phyloP scores from a whole-genome alignment of 768 basidiomycete species.

The Xerocomus brunneocitrinus region DNA sequence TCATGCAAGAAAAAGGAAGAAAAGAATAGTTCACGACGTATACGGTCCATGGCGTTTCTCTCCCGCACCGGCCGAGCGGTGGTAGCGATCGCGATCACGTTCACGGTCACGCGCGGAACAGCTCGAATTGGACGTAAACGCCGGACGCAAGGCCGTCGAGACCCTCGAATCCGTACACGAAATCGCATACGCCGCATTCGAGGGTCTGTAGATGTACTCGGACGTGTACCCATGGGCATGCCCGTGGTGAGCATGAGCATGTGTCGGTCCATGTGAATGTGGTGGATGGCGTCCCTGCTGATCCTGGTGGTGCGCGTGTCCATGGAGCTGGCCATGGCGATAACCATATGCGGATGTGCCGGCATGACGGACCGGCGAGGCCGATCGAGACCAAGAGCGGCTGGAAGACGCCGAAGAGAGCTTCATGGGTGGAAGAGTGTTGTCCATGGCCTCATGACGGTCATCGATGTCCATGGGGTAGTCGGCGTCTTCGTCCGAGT shows the following conservation, averaged over 20 bases:
- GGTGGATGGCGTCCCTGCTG: constrained; percentile 14
- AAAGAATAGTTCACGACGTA: background rate
- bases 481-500: constrained; percentile 24
- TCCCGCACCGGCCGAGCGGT: constrained; percentile 8
- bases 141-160: constrained; percentile 32
- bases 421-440: background rate
- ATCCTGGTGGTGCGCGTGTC: constrained; percentile 14
- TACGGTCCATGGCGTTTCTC: constrained; percentile 14
- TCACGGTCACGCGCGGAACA: constrained; percentile 17
- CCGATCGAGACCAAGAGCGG: constrained; percentile 28
- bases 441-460: background rate
- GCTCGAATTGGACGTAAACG: constrained; percentile 26
- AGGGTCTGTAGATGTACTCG: constrained; percentile 28
- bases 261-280: background rate
- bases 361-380: constrained; percentile 20
- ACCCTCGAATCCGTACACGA: constrained; percentile 32
- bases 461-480: constrained; percentile 22
- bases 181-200: constrained; percentile 29
- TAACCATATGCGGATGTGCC: background rate
- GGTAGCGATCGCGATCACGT: constrained; percentile 16
- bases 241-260: background rate
- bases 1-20: background rate
- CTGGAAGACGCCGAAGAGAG: constrained; percentile 7
- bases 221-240: background rate
- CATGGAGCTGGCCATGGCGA: constrained; percentile 7